Conservation (phyloP, 2,329 filamentous ascomycete species). For the Ascochyta pisi region DNA sequence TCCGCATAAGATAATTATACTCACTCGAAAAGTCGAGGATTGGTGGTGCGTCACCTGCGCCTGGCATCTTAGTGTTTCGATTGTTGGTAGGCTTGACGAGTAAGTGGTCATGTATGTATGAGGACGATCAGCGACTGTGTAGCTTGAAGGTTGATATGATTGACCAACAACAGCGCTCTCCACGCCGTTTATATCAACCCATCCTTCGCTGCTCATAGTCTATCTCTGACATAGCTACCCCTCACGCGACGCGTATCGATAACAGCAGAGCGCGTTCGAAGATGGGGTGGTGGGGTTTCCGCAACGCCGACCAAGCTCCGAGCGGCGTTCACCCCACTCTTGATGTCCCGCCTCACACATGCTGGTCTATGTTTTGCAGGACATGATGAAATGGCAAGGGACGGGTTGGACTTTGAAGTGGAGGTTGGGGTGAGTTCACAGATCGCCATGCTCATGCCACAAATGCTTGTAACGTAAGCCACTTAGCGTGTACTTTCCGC, state of each 20-base stretch:
- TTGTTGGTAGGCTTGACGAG: not conserved
- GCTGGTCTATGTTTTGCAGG: not conserved
- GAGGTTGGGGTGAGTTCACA: not conserved
- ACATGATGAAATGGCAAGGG: not conserved
- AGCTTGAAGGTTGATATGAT: no score
- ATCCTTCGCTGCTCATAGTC: not conserved
- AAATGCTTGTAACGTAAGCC: not conserved
- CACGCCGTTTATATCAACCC: slow-evolving; percentile 2
- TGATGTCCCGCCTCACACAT: not conserved
- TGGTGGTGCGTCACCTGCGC: slow-evolving; percentile 31
- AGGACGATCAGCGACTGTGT: not conserved
- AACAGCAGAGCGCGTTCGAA: slow-evolving; percentile 3
- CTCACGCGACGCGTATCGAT: slow-evolving; percentile 8
- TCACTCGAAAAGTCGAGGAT: slow-evolving; percentile 40
- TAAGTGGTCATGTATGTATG: not conserved
- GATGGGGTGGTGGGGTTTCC: not conserved
- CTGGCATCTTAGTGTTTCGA: slow-evolving; percentile 22
- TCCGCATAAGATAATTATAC: not conserved
- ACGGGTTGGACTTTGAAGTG: not conserved
- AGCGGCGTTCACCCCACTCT: slow-evolving; percentile 8
- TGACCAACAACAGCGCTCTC: not conserved
- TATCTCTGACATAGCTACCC: slow-evolving; percentile 3
- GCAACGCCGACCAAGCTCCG: slow-evolving; percentile 1
- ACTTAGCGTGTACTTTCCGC: not conserved
- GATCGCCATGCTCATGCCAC: not conserved